A percentile compares a stretch with the other conserved stretches of the same genome.
Evolutionary conservation across 495 filamentous ascomycete species (phyloP).

Genomic region (Astrothelium macrocarpum): DNA sequence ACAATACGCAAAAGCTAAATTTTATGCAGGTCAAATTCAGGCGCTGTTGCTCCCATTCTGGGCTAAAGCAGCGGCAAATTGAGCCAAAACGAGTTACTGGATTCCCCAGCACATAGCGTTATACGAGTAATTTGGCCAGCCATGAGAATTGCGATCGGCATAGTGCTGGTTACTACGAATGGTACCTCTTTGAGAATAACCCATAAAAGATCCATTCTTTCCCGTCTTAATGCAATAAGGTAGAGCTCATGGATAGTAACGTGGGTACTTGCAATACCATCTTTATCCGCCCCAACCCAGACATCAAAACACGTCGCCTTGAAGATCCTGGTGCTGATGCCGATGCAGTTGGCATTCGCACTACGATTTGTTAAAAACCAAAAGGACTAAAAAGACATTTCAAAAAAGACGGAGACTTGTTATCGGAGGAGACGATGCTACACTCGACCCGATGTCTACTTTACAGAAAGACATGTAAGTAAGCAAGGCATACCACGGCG

Average conservation of each 20-base stretch:
- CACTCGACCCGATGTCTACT: constrained; percentile 55
- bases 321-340: constrained; percentile 62
- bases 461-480: constrained; percentile 54
- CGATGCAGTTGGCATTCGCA: constrained; percentile 62
- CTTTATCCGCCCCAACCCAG: constrained; percentile 48
- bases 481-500: constrained; percentile 61
- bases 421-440: constrained; percentile 59
- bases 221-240: constrained; percentile 55
- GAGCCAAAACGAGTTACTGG: too few species aligned
- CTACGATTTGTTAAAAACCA: constrained; percentile 55
- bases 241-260: constrained; percentile 56
- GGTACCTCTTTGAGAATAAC: constrained; percentile 67
- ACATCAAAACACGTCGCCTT: constrained; percentile 31
- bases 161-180: neutral
- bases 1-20: too few species aligned
- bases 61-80: too few species aligned
- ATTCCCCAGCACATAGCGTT: too few species aligned
- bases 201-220: constrained; percentile 60
- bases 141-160: too few species aligned
- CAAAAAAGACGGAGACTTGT: constrained; percentile 49
- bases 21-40: too few species aligned
- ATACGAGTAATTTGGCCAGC: too few species aligned
- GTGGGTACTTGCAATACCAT: constrained; percentile 69
- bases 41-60: too few species aligned
- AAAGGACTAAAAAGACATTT: constrained; percentile 36